Evolutionary conservation across 176 grass and related monocot species (phyloP).

Genomic region (Musa schizocarpa): DNA sequence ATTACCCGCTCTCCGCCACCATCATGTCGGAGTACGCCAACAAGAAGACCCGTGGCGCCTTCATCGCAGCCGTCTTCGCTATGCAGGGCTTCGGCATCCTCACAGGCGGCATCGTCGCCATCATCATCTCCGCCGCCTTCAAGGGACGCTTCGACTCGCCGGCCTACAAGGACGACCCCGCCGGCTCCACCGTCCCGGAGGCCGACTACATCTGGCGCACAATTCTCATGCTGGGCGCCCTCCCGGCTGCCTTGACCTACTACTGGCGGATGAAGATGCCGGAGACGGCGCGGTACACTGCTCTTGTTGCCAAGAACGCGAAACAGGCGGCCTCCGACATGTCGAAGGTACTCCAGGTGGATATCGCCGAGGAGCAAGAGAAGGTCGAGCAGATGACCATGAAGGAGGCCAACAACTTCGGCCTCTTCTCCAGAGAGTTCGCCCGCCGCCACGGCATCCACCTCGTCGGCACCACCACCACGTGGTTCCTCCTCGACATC

Average conservation of each 20-base stretch:
- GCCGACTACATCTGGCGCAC: slow-evolving; percentile 61
- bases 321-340: no score
- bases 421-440: no score
- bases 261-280: no score
- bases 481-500: slow-evolving; percentile 77
- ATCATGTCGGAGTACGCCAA: slow-evolving; percentile 87
- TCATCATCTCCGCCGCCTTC: slow-evolving; percentile 12
- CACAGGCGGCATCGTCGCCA: slow-evolving; percentile 10
- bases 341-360: no score
- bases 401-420: no score
- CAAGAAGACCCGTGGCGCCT: slow-evolving; percentile 52
- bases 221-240: slow-evolving; percentile 51
- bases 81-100: slow-evolving; percentile 42
- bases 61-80: slow-evolving; percentile 76
- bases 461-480: slow-evolving; percentile 31
- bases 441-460: no score
- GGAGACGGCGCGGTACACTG: no score
- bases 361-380: no score
- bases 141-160: slow-evolving; percentile 22
- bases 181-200: slow-evolving; percentile 25
- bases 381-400: no score
- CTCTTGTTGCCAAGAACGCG: no score
- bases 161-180: slow-evolving; percentile 24
- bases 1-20: slow-evolving; percentile 60
- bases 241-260: slow-evolving; percentile 17